Percentiles rank a stretch among this genome's conserved stretches.
Evolutionary conservation across 2,329 filamentous ascomycete species (phyloP).

Genomic region (Aspergillus sp.): DNA sequence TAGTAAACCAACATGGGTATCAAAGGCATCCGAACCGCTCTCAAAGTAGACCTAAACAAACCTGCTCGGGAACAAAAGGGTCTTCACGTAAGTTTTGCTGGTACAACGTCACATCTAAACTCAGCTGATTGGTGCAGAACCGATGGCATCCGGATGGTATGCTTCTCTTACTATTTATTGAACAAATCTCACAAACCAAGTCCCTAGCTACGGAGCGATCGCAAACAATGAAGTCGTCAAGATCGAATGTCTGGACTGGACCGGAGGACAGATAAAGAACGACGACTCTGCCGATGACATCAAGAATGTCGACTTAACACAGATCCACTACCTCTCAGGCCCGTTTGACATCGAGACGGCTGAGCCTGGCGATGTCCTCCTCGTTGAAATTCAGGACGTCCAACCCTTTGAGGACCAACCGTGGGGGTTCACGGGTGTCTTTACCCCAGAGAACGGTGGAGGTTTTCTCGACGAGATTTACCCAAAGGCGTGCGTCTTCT

Average conservation of each 20-base stretch:
- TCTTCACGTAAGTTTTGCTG: slow-evolving; percentile 61
- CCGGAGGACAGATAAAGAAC: slow-evolving; percentile 77
- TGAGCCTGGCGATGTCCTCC: slow-evolving; percentile 77
- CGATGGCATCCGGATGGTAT: slow-evolving; percentile 89
- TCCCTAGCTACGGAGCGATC: slow-evolving; percentile 71
- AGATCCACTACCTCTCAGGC: slow-evolving; percentile 83
- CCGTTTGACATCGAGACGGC: slow-evolving; percentile 85
- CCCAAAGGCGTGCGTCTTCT: slow-evolving; percentile 67
- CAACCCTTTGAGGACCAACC: slow-evolving; percentile 82
- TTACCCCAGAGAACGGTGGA: slow-evolving; percentile 77
- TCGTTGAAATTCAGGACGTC: slow-evolving; percentile 90
- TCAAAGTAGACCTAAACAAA: slow-evolving; percentile 71
- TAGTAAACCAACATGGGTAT: slow-evolving; percentile 32
- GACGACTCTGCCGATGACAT: slow-evolving; percentile 89
- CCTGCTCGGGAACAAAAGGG: slow-evolving; percentile 68
- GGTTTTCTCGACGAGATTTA: slow-evolving; percentile 88
- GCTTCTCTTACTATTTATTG: slow-evolving; percentile 20
- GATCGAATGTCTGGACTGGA: slow-evolving; percentile 88
- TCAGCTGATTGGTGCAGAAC: slow-evolving; percentile 57
- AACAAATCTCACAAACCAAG: slow-evolving; percentile 43
- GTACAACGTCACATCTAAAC: slow-evolving; percentile 12
- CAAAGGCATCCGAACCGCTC: slow-evolving; percentile 63
- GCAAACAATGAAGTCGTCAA: slow-evolving; percentile 85
- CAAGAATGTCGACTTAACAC: slow-evolving; percentile 77
- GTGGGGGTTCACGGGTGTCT: slow-evolving; percentile 88